Evolutionary conservation across 495 filamentous ascomycete genomes (phyloP), one percentile per base, ranked within the genome.

Genomic region (Hypoxylon trugodes): DNA sequence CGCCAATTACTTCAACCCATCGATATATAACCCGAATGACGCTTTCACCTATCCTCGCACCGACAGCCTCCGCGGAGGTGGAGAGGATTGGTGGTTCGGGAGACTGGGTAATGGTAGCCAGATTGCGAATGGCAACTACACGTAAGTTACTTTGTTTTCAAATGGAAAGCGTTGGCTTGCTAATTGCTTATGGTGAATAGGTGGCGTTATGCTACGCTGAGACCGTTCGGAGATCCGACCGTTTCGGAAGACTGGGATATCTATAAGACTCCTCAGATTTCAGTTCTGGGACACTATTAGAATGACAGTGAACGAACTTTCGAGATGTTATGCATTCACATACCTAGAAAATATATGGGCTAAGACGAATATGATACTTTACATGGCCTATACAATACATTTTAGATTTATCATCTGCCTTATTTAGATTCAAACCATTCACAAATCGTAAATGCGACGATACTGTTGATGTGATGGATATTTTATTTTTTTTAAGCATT

Each of bases 51-150:
- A 54, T 16, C 49, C 63, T 40, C 37, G 35, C 2, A 58, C 57
- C 38, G 52, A 59, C 12, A 52, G 36, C 15, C 49, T 68, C 8
- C 35, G 43, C 16, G 37, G 50, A 15, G 46, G 45, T 9, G 36
- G 45, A 28, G 40, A 52, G n/a, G 40, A 56, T 26, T 22, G 40
- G 4, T 71, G 61, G 65, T 41, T 48, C 4, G 73, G 71, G 6
- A 28, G 63, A 49, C 25, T 75, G 22, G 65, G 63, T 1, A 62
- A 72, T 40, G 71, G 73, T 1, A 63, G 64, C 3, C 70, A 69
- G 52, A 70, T 67, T n/a, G 62, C 67, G 2, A 51, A 62, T n/a
- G 73, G 73, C 1, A 63, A 66, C 38, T 73, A 75, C 62, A 65
- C 53, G 61, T 59, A 49, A 59, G 61, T 45, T n/a, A 30, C 4